Conservation (phyloP, 805 yeast species). For the Candida oleophila region DNA sequence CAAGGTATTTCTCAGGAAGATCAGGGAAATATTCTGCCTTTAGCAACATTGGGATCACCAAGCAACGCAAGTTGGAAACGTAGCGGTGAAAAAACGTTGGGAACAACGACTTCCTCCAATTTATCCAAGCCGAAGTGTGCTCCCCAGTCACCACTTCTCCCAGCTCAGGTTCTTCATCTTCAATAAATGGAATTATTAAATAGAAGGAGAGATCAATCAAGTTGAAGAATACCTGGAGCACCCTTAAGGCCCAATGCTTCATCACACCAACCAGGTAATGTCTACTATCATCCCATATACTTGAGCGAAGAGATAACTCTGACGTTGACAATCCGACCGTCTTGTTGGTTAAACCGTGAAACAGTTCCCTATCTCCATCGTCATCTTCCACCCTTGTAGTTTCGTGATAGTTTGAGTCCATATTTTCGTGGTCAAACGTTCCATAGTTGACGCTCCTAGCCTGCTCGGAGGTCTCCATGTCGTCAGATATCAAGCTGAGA, state of each 20-base stretch:
- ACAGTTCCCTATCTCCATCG: not conserved
- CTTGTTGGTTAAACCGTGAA: not conserved
- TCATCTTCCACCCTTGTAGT: not conserved
- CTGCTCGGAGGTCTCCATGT: not conserved
- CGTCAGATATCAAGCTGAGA: constrained; percentile 2
- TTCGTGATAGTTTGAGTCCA: not conserved
- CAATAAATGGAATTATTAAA: constrained; percentile 2
- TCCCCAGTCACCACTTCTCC: not conserved
- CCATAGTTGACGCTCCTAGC: not conserved
- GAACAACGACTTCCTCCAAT: not conserved
- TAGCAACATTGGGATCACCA: not conserved
- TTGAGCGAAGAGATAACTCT: constrained; percentile 1
- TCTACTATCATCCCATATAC: not conserved
- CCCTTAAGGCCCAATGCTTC: not conserved
- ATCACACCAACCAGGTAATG: not conserved
- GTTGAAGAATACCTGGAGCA: constrained; percentile 3
- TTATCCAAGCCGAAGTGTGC: not conserved
- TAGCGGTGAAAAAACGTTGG: not conserved
- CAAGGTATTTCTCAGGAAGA: not conserved
- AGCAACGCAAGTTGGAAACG: not conserved
- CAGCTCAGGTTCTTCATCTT: not conserved
- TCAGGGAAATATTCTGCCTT: not conserved
- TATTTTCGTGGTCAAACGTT: not conserved
- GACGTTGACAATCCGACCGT: not conserved
- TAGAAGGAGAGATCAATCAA: constrained; percentile 5